These are phyloP conservation scores for Hura crepitans DNA, from an alignment of 441 rosid species.

Conservation along the genomic window DNA sequence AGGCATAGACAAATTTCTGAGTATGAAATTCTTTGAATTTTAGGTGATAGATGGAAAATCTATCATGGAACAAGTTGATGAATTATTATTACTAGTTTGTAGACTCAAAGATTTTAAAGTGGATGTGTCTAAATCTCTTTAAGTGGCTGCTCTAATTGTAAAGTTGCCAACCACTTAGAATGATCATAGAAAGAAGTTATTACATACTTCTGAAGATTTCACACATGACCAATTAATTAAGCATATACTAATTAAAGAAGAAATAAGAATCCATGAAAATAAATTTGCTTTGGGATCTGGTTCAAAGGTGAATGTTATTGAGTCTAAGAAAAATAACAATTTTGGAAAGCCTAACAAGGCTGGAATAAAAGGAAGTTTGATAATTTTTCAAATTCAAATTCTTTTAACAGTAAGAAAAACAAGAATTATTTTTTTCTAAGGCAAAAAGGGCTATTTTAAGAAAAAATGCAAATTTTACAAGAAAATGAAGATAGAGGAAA, in stretches of 20 bases:
- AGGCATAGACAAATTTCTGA: not conserved
- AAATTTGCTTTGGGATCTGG: not conserved
- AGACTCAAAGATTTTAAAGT: not conserved
- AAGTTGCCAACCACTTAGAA: not conserved
- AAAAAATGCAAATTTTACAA: rapidly evolving
- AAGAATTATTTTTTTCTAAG: too few species aligned
- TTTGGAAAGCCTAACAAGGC: too few species aligned
- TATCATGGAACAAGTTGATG: constrained; percentile 8
- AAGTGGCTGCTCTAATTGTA: not conserved
- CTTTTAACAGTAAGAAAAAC: too few species aligned
- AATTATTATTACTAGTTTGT: constrained; percentile 9
- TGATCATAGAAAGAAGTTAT: too few species aligned
- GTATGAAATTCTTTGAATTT: too few species aligned
- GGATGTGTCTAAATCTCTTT: not conserved
- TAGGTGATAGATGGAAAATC: too few species aligned
- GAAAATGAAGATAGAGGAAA: not conserved
- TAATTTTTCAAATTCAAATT: too few species aligned
- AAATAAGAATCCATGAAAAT: not conserved
- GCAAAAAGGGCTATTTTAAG: not conserved
- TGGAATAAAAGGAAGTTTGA: too few species aligned
- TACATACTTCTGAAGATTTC: not conserved
- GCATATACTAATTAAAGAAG: not conserved
- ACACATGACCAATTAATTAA: not conserved
- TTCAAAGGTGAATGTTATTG: too few species aligned
- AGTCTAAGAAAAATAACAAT: too few species aligned